Evolutionary conservation across 805 yeast species (phyloP), one percentile per base, ranked within the genome.

Genomic region (Blastobotrys terrestris): DNA sequence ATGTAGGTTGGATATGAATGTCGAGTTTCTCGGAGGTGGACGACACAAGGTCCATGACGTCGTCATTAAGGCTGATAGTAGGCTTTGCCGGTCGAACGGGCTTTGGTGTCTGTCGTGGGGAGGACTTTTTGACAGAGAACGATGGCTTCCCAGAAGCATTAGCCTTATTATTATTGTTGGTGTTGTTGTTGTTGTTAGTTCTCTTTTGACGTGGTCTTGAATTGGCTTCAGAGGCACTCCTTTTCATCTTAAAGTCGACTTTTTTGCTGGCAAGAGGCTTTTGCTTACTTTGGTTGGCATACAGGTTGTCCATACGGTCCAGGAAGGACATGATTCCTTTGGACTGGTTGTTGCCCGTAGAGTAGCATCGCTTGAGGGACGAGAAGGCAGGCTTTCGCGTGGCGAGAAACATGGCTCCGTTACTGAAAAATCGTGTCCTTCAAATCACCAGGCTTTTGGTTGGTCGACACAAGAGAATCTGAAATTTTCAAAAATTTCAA

Each of bases 251-350:
- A 35, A 45, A 22, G 3, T 45, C 48, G 5, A 22, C 35, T 14
- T 22, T 22, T 20, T 22, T 22, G 39, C 39, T 26, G 39, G 18
- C 19, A 6, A 31, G 11, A 21, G 48, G 48, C 39, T 22, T 26
- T 18, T 18, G n/a, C 45, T 16, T 20, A 43, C 21, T 43, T 20
- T 45, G 35, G 48, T 45, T 45, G 8, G 39, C 20, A 22, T 45
- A 45, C 40, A 45, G 43, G 19, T 41, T 42, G 20, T 47, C 43
- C 49, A 47, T 47, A n/a, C 49, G 42, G 44, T 47, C 49, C 49
- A 47, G 35, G 44, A 47, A 47, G 18, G 49, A 47, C 44, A 18
- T 16, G 31, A 47, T 39, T 4, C 46, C 46, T 11, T 26, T 26
- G 44, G 44, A 15, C 16, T 41, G 16, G 35, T 44, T 44, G 46